Percentiles rank a stretch among this genome's conserved stretches.
These are phyloP conservation scores for Cornus kousa DNA, from an alignment of 148 eudicot genomes.

Conservation along the genomic window DNA sequence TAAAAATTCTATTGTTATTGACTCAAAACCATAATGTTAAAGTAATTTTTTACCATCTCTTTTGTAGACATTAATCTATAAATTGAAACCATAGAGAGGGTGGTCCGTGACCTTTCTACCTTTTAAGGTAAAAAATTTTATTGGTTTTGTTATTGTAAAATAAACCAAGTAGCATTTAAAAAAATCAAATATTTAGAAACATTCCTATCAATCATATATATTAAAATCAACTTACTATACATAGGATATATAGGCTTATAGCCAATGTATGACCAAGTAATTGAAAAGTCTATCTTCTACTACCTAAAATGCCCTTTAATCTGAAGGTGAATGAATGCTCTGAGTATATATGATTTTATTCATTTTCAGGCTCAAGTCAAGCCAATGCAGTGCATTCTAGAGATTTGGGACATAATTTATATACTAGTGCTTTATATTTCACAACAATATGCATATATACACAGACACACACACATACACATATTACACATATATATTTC, in stretches of 20 bases:
- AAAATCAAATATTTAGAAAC: background rate
- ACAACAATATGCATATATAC: background rate
- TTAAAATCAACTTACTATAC: background rate
- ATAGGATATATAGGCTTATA: background rate
- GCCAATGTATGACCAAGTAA: background rate
- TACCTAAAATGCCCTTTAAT: too few relatives aligned
- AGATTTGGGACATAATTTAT: background rate
- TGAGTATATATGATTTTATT: too few relatives aligned
- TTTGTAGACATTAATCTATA: background rate
- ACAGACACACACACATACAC: too few relatives aligned
- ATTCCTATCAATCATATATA: background rate
- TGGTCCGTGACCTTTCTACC: background rate
- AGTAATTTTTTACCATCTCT: background rate
- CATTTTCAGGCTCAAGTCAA: background rate
- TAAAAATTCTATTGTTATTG: background rate
- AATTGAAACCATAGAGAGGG: background rate
- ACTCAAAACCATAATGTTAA: background rate
- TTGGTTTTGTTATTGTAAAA: too few relatives aligned
- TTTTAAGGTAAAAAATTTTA: background rate
- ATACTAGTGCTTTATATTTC: background rate
- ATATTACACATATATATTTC: too few relatives aligned
- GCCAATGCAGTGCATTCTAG: background rate
- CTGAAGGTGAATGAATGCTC: background rate
- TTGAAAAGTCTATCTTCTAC: background rate
- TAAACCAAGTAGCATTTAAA: too few relatives aligned